A percentile compares a stretch with the other conserved stretches of the same genome.
These are phyloP conservation scores for Dimocarpus longan DNA, from an alignment of 345 rosid genomes.

Conservation along the genomic window DNA sequence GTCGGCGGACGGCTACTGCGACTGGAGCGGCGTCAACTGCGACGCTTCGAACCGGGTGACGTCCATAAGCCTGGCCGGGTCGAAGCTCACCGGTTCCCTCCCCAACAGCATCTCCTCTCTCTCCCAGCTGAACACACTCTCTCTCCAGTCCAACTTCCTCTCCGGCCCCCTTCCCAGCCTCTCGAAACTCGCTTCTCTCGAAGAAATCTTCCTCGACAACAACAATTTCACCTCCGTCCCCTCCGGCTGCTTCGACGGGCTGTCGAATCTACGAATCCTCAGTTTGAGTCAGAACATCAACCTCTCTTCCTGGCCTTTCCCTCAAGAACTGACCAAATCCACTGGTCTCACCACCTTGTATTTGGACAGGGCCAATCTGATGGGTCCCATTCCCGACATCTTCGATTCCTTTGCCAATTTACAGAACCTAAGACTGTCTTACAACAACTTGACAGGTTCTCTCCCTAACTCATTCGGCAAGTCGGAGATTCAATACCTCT, in stretches of 20 bases:
- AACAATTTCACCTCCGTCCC: conserved; percentile 64
- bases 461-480: conserved; percentile 59
- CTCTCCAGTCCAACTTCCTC: conserved; percentile 54
- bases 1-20: conserved; percentile 43
- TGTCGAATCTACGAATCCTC: conserved; percentile 49
- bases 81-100: conserved; percentile 47
- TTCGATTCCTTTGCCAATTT: conserved; percentile 51
- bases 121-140: conserved; percentile 45
- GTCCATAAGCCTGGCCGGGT: conserved; percentile 39
- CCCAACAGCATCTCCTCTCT: conserved; percentile 58
- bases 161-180: conserved; percentile 65
- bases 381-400: conserved; percentile 63
- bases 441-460: conserved; percentile 70
- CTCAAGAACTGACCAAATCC: conserved; percentile 51
- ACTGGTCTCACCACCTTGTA: conserved; percentile 40
- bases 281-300: conserved; percentile 39
- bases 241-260: conserved; percentile 58
- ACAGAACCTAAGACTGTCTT: conserved; percentile 56
- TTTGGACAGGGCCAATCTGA: conserved; percentile 42
- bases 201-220: conserved; percentile 39
- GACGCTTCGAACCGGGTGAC: conserved; percentile 47
- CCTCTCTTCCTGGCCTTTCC: conserved; percentile 61
- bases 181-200: conserved; percentile 50
- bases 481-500: conserved; percentile 53
- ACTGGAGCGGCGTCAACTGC: conserved; percentile 60